Conservation (phyloP, 139 green algal species). For the Edaphochlamys debaryana region DNA sequence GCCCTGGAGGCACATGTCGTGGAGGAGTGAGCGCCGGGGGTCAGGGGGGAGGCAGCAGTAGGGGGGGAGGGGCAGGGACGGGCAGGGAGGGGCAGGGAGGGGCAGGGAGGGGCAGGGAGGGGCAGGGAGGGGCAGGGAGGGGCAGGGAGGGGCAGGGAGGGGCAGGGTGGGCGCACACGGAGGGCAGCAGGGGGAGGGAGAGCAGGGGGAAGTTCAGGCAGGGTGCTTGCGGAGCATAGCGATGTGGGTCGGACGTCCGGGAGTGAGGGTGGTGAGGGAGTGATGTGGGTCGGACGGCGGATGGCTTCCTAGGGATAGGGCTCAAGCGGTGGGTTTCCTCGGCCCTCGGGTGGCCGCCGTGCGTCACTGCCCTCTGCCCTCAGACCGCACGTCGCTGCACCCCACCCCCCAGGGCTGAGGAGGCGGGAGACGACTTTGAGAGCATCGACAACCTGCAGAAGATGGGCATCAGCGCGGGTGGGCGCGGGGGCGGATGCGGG, state of each 20-base stretch:
- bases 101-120: too few species aligned
- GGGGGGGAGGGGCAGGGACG: too few species aligned
- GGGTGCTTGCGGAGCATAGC: too few species aligned
- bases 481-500: too few species aligned
- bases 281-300: too few species aligned
- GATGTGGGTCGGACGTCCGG: too few species aligned
- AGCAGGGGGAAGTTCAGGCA: too few species aligned
- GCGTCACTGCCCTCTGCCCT: neutral
- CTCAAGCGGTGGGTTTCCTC: neutral
- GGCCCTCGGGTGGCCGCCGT: neutral
- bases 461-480: conserved; percentile 74
- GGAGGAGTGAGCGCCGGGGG: conserved; percentile 1
- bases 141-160: too few species aligned
- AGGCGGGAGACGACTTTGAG: conserved; percentile 60
- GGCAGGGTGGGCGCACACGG: too few species aligned
- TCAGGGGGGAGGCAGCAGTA: neutral
- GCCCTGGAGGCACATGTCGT: conserved; percentile 7
- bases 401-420: neutral
- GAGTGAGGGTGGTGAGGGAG: neutral
- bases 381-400: neutral
- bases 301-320: neutral
- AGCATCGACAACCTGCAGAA: conserved; percentile 76
- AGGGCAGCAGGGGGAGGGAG: too few species aligned
- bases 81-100: too few species aligned
- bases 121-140: too few species aligned